Conservation (phyloP, 225 moss, liverwort and hornwort species). For the Straminergon stramineum region DNA sequence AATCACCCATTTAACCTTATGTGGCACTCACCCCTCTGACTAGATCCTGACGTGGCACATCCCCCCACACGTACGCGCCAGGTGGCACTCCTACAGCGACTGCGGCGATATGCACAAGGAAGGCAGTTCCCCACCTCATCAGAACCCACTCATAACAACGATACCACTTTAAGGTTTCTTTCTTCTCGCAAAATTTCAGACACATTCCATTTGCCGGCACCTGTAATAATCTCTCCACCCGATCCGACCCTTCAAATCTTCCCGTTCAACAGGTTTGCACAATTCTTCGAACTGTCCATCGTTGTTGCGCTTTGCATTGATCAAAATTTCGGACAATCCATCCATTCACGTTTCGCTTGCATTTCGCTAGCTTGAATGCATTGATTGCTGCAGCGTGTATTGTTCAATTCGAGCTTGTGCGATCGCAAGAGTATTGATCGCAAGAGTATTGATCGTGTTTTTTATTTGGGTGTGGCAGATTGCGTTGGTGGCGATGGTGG, state of each 20-base stretch:
- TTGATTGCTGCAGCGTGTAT: too few relatives aligned
- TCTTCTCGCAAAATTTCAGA: neutral
- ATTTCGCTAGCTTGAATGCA: neutral
- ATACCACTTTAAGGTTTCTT: neutral
- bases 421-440: neutral
- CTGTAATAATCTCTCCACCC: neutral
- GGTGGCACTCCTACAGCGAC: neutral
- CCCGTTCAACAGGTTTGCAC: neutral
- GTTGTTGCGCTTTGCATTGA: neutral
- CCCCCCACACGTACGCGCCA: neutral
- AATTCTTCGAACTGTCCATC: too few relatives aligned
- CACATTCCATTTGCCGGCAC: neutral
- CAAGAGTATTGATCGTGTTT: neutral
- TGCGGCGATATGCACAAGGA: neutral
- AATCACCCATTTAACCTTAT: too few relatives aligned
- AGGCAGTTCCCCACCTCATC: neutral
- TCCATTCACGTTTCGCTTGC: neutral
- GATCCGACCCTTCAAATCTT: neutral
- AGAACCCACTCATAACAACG: neutral
- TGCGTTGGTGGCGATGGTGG: conserved; percentile 2
- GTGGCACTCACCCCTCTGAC: neutral
- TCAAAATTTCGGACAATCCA: neutral
- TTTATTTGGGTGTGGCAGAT: neutral
- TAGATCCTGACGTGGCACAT: neutral
- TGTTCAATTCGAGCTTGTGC: neutral